phyloP scores from a whole-genome alignment of 202 grass and related monocot genomes.

The Eragrostis tef region DNA sequence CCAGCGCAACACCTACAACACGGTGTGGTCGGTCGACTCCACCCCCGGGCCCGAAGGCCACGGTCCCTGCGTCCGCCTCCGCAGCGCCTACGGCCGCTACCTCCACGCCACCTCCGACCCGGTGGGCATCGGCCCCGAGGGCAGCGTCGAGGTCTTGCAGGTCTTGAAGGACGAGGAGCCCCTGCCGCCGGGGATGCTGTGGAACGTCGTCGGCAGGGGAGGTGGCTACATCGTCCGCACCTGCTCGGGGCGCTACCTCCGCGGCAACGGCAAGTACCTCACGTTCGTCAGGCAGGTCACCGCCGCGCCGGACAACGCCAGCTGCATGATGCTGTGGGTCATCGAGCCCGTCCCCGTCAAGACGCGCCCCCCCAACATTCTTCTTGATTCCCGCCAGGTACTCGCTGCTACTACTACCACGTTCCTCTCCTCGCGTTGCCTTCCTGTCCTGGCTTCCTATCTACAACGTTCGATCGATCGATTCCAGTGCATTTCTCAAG shows the following conservation, averaged over 20 bases:
- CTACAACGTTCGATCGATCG: no score
- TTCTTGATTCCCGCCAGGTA: no score
- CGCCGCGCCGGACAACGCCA: constrained; percentile 36
- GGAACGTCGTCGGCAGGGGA: constrained; percentile 14
- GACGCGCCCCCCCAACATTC: background rate
- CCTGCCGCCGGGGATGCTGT: constrained; percentile 33
- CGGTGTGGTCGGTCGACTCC: constrained; percentile 47
- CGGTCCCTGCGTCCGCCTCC: constrained; percentile 35
- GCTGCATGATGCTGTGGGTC: constrained; percentile 55
- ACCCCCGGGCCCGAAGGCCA: background rate
- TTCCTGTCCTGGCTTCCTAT: no score
- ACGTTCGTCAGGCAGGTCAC: constrained; percentile 35
- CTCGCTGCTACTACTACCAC: no score
- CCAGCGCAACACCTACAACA: constrained; percentile 46
- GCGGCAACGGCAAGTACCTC: constrained; percentile 48
- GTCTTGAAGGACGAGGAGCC: background rate
- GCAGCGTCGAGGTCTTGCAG: constrained; percentile 42
- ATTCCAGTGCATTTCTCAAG: no score
- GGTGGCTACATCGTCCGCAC: constrained; percentile 42
- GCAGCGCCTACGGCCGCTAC: constrained; percentile 51
- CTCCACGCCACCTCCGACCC: constrained; percentile 20
- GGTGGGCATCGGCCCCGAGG: background rate
- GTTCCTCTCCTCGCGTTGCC: no score
- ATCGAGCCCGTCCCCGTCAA: constrained; percentile 40
- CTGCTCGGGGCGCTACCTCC: constrained; percentile 30